phyloP scores from a whole-genome alignment of 2,329 filamentous ascomycete genomes.

The Claviceps sorghi region DNA sequence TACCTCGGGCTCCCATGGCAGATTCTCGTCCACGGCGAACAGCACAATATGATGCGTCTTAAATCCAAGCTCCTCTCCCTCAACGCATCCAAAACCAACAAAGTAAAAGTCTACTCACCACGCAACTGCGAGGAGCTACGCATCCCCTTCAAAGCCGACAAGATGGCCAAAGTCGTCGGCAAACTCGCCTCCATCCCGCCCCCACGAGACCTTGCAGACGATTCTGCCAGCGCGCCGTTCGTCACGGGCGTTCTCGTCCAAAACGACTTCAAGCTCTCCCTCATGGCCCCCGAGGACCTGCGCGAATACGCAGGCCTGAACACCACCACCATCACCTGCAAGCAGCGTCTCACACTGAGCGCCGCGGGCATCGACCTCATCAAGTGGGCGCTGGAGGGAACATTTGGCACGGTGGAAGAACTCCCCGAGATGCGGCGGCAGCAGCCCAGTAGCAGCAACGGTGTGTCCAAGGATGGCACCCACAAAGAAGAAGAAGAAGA shows the following conservation, averaged over 20 bases:
- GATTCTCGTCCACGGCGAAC: slow-evolving; percentile 95
- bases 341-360: slow-evolving; percentile 74
- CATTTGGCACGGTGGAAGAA: slow-evolving; percentile 75
- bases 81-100: slow-evolving; percentile 64
- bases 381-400: slow-evolving; percentile 84
- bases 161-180: slow-evolving; percentile 89
- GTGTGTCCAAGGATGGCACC: slow-evolving; percentile 18
- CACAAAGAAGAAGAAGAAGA: slow-evolving; percentile 17
- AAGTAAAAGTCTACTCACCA: slow-evolving; percentile 85
- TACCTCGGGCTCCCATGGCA: slow-evolving; percentile 17
- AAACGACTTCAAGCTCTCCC: slow-evolving; percentile 90
- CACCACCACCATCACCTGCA: slow-evolving; percentile 86
- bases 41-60: slow-evolving; percentile 94
- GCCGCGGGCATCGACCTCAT: slow-evolving; percentile 85
- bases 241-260: slow-evolving; percentile 88
- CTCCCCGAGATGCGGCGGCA: slow-evolving; percentile 37
- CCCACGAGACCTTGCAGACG: slow-evolving; percentile 29
- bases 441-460: slow-evolving; percentile 11
- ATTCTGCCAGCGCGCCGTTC: slow-evolving; percentile 31
- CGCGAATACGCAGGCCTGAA: slow-evolving; percentile 94
- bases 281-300: slow-evolving; percentile 94
- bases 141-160: slow-evolving; percentile 91
- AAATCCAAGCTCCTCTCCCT: slow-evolving; percentile 91
- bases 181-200: slow-evolving; percentile 73
- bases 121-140: slow-evolving; percentile 89